phyloP scores from a whole-genome alignment of 768 basidiomycete species.

The Tephrocybe sp. region DNA sequence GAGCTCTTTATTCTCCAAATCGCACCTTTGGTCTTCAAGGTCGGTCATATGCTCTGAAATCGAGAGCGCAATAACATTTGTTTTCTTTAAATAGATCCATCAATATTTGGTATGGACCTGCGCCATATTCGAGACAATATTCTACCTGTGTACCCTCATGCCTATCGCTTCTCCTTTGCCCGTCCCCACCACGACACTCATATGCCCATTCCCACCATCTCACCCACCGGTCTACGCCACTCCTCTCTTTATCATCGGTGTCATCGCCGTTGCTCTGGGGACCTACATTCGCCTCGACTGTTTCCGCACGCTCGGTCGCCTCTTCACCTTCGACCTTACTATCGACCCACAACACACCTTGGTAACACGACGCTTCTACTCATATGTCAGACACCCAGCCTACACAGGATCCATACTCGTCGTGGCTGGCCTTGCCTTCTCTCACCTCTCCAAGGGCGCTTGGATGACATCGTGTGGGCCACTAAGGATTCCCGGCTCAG shows the following conservation, averaged over 20 bases:
- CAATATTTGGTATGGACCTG: slow-evolving; percentile 20
- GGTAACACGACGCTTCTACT: slow-evolving; percentile 41
- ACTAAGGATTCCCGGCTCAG: slow-evolving; percentile 20
- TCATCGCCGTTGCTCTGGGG: slow-evolving; percentile 32
- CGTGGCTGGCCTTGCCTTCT: slow-evolving; percentile 36
- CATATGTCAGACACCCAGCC: slow-evolving; percentile 46
- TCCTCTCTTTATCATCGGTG: slow-evolving; percentile 33
- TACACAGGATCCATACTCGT: slow-evolving; percentile 47
- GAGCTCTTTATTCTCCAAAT: slow-evolving; percentile 43
- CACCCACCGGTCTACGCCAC: slow-evolving; percentile 25
- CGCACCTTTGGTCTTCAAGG: slow-evolving; percentile 47
- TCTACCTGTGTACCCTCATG: slow-evolving; percentile 15
- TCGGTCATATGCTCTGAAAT: slow-evolving; percentile 18
- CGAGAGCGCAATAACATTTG: no score
- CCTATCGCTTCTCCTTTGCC: slow-evolving; percentile 23
- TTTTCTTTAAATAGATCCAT: slow-evolving; percentile 12
- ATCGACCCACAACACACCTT: slow-evolving; percentile 41
- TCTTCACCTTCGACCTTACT: slow-evolving; percentile 50
- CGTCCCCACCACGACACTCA: slow-evolving; percentile 29
- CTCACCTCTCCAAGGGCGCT: slow-evolving; percentile 39
- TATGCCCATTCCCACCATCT: slow-evolving; percentile 23
- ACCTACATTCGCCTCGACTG: slow-evolving; percentile 42
- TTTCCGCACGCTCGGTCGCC: slow-evolving; percentile 40
- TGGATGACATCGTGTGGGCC: slow-evolving; percentile 36
- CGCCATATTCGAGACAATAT: slow-evolving; percentile 18